A percentile compares a stretch with the other conserved stretches of the same genome.
Evolutionary conservation across 345 rosid species (phyloP).

Genomic region (Fremontodendron californicum): DNA sequence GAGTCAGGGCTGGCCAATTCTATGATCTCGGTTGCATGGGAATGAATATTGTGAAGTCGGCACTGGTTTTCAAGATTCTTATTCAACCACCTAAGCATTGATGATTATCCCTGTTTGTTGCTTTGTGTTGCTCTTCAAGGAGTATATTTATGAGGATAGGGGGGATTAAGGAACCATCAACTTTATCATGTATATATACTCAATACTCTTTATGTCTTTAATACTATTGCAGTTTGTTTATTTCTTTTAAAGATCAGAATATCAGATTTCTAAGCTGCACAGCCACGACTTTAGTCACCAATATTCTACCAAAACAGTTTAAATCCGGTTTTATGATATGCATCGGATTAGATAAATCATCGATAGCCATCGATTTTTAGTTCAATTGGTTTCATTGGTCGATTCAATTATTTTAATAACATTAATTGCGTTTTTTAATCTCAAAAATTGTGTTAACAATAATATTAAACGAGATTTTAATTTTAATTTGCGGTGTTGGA

Average conservation of each 20-base stretch:
- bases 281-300: not conserved
- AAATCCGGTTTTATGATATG: no score
- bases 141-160: not conserved
- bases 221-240: not conserved
- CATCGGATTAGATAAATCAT: no score
- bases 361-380: no score
- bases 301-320: not conserved
- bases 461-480: no score
- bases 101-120: not conserved
- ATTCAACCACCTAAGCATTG: not conserved
- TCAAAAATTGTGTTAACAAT: no score
- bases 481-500: no score
- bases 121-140: slow-evolving; percentile 10
- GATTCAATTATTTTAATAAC: no score
- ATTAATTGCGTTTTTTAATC: no score
- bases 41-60: slow-evolving; percentile 25
- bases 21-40: slow-evolving; percentile 73
- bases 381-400: no score
- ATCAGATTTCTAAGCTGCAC: not conserved
- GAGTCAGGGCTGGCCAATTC: slow-evolving; percentile 91
- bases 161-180: not conserved
- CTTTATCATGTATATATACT: not conserved
- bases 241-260: not conserved
- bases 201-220: not conserved
- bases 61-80: not conserved